Conservation (phyloP, 2,329 filamentous ascomycete genomes). For the Penicillium sp. region DNA sequence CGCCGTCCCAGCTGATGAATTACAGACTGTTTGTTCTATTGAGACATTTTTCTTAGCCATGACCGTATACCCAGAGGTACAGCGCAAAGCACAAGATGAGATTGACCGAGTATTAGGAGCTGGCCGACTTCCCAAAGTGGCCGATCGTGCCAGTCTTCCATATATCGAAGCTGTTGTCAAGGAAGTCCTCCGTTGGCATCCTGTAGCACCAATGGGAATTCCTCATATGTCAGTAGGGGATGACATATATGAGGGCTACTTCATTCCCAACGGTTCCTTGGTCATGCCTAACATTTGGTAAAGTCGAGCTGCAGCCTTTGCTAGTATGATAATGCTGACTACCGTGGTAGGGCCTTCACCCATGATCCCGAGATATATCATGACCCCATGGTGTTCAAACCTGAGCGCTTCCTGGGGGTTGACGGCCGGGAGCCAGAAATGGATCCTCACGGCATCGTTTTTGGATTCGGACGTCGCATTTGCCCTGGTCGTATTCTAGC, state of each 20-base stretch:
- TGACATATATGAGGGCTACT: constrained; percentile 23
- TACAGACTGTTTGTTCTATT: constrained; percentile 43
- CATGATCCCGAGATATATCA: constrained; percentile 38
- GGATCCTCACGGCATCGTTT: constrained; percentile 29
- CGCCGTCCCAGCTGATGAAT: background rate
- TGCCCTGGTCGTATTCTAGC: constrained; percentile 43
- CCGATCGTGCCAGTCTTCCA: constrained; percentile 37
- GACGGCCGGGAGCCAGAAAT: constrained; percentile 27
- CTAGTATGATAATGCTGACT: constrained; percentile 36
- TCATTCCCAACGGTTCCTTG: constrained; percentile 36
- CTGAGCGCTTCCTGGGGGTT: constrained; percentile 38
- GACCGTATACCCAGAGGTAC: constrained; percentile 48
- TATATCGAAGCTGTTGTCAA: constrained; percentile 40
- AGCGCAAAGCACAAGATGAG: constrained; percentile 48
- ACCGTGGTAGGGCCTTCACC: too few relatives aligned
- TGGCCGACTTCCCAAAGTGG: constrained; percentile 31
- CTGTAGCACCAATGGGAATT: constrained; percentile 32
- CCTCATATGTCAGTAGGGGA: constrained; percentile 28
- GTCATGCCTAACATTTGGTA: constrained; percentile 30
- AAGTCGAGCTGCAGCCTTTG: too few relatives aligned
- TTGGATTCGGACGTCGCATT: constrained; percentile 41
- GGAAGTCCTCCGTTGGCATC: constrained; percentile 37
- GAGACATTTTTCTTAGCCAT: constrained; percentile 50
- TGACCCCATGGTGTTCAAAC: constrained; percentile 39
- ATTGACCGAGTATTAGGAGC: constrained; percentile 39